Evolutionary conservation across 768 basidiomycete genomes (phyloP), one percentile per base, ranked within the genome.

Genomic region (Cystoderma amianthinum): DNA sequence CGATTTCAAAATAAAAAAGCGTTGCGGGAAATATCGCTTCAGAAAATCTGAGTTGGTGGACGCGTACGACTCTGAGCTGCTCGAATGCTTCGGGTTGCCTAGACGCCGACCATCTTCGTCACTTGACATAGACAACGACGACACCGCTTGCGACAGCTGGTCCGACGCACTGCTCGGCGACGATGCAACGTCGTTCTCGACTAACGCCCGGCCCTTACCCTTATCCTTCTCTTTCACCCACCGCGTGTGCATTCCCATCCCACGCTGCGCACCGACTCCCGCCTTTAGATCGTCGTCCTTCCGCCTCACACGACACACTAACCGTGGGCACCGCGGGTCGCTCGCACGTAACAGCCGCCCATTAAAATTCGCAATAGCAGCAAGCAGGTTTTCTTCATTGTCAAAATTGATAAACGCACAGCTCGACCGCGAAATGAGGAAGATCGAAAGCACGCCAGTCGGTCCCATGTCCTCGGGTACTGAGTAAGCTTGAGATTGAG

Each of bases 351-450:
- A 58, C 0, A 76, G 68, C 36, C 65, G 60, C 9, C 87, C 88
- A 57, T 90, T 84, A 62, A 88, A 92, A 36, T 67, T 72, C 2
- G 57, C 52, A 43, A 94, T 87, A 3, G 90, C 91, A 3, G 63
- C 63, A 6, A 74, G 64, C 16, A 97, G 63, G 44, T 80, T 67
- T 4, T 55, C 61, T 51, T 85, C 75, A 0, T 71, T 74, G 36
- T 77, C 74, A 54, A 84, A 95, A 59, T 98, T 97, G 60, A 95
- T 76, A 54, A 98, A 97, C 3, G 89, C 90, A 60, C 94, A 97
- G 53, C 80, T 89, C 2, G 92, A 94, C n/a, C 90, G 79, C n/a
- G 84, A 75, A 50, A 98, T 98, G 40, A 92, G 78, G 62, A 95
- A 96, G 44, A 98, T 80, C 10, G 88, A 92, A 2, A 83, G 58